Evolutionary conservation across 2,329 filamentous ascomycete species (phyloP).

Genomic region (Pyricularia pennisetigena): DNA sequence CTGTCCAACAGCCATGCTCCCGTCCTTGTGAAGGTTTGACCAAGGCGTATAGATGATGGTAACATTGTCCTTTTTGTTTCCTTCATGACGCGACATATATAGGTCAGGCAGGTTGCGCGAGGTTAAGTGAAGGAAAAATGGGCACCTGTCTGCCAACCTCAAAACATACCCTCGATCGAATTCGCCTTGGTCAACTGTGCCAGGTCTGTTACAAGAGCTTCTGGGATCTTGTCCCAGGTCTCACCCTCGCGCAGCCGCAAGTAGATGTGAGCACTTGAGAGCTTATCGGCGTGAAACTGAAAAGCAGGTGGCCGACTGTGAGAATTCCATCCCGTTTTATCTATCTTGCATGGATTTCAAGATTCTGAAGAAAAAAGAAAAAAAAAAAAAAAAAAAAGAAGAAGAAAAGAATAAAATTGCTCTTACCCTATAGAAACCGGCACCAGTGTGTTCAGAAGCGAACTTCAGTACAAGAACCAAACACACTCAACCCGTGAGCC

Average conservation of each 20-base stretch:
- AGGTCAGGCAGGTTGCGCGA: neutral
- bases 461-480: neutral
- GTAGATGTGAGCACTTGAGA: constrained; percentile 95
- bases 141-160: neutral
- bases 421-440: neutral
- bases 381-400: neutral
- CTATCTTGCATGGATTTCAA: neutral
- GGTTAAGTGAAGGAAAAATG: neutral
- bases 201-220: constrained; percentile 70
- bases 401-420: neutral
- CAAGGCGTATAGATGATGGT: constrained; percentile 96
- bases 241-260: constrained; percentile 71
- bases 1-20: constrained; percentile 90
- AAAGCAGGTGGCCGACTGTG: neutral
- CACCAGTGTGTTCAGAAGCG: neutral
- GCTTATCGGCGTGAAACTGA: constrained; percentile 96
- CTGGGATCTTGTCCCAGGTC: constrained; percentile 73
- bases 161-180: constrained; percentile 73
- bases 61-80: constrained; percentile 98
- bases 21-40: constrained; percentile 89
- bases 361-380: no score
- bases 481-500: neutral
- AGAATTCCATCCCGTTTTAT: neutral
- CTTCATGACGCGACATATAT: constrained; percentile 27
- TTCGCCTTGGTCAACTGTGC: constrained; percentile 98